These are phyloP conservation scores for Penicillium soppii DNA, from an alignment of 495 filamentous ascomycete species.

Conservation along the genomic window DNA sequence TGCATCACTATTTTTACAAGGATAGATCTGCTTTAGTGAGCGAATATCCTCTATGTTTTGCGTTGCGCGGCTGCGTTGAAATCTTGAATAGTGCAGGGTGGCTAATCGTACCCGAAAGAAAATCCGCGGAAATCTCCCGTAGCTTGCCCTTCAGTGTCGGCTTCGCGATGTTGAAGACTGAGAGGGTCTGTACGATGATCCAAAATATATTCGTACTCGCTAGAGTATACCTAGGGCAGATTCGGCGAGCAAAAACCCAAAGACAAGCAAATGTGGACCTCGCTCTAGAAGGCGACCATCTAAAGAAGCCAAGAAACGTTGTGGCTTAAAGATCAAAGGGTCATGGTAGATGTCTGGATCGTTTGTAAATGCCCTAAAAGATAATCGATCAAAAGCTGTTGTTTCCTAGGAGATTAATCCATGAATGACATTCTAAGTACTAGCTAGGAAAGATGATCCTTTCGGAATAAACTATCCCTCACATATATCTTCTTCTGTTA, in stretches of 20 bases:
- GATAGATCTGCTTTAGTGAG: slow-evolving; percentile 37
- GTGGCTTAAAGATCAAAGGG: slow-evolving; percentile 29
- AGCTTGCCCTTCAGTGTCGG: slow-evolving; percentile 27
- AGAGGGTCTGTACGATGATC: slow-evolving; percentile 30
- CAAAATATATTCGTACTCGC: slow-evolving; percentile 36
- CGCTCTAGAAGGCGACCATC: slow-evolving; percentile 27
- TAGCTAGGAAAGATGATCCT: slow-evolving; percentile 42
- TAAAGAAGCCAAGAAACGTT: slow-evolving; percentile 27
- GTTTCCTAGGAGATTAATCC: neutral
- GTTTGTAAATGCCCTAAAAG: slow-evolving; percentile 32
- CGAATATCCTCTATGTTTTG: slow-evolving; percentile 27
- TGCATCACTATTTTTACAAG: slow-evolving; percentile 45
- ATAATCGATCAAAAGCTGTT: neutral
- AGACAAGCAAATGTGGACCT: slow-evolving; percentile 32
- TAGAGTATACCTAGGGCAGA: slow-evolving; percentile 38
- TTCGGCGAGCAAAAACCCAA: slow-evolving; percentile 40
- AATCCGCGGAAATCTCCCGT: slow-evolving; percentile 25
- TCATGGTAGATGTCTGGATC: slow-evolving; percentile 17
- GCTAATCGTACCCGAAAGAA: slow-evolving; percentile 36
- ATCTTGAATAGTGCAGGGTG: slow-evolving; percentile 38
- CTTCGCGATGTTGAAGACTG: slow-evolving; percentile 43
- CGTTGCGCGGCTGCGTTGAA: slow-evolving; percentile 32
- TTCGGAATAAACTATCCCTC: slow-evolving; percentile 53
- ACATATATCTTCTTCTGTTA: slow-evolving; percentile 54
- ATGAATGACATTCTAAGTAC: slow-evolving; percentile 36